Evolutionary conservation across 768 basidiomycete species (phyloP).

Genomic region (Suillus cothurnatus): DNA sequence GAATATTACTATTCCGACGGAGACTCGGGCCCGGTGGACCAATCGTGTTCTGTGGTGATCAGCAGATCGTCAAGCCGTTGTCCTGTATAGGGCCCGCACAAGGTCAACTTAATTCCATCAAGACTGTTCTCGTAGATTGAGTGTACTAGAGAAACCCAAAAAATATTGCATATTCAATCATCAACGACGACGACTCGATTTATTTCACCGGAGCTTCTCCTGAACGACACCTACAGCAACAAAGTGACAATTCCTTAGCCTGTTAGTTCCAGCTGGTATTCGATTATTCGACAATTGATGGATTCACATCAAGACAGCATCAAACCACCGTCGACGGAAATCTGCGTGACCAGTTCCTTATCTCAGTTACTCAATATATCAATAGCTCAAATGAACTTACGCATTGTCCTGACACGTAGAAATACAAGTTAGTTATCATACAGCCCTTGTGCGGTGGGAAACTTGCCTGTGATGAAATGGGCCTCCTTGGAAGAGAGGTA

Average conservation of each 20-base stretch:
- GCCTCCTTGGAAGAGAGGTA: constrained; percentile 38
- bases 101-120: not conserved
- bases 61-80: not conserved
- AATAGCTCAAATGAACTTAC: constrained; percentile 10
- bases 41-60: not conserved
- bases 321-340: constrained; percentile 17
- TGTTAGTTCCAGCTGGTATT: not conserved
- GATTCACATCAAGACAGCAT: constrained; percentile 11
- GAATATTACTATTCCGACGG: not conserved
- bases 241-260: not conserved
- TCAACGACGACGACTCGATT: not conserved
- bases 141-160: not conserved
- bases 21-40: not conserved
- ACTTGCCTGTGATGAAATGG: constrained; percentile 37
- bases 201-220: not conserved
- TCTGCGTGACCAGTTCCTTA: not conserved
- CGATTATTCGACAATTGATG: not conserved
- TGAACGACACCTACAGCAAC: not conserved
- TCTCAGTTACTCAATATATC: not conserved
- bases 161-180: not conserved
- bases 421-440: not conserved
- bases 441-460: not conserved
- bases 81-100: not conserved
- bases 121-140: not conserved
- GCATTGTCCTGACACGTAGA: constrained; percentile 12